Conservation (phyloP, 768 basidiomycete genomes). For the Phanerochaete sordida region DNA sequence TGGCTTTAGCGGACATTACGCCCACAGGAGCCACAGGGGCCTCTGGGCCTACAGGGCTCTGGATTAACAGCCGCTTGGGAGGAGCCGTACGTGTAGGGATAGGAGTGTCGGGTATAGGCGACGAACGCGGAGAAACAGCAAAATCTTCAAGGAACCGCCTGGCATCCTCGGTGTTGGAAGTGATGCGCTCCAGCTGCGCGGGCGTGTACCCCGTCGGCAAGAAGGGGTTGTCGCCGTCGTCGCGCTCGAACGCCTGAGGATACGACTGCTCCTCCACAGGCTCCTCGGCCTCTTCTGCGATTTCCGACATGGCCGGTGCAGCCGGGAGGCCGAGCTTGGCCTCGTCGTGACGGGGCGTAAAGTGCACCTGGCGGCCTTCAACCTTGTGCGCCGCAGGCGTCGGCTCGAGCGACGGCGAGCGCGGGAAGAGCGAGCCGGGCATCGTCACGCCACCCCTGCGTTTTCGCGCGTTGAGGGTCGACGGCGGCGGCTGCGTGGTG, state of each 20-base stretch:
- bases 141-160: slow-evolving; percentile 2
- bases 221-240: slow-evolving; percentile 6
- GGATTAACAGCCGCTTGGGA: not conserved
- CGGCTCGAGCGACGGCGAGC: slow-evolving; percentile 64
- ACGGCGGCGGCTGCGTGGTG: not conserved
- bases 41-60: not conserved
- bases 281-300: not conserved
- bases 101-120: slow-evolving; percentile 2
- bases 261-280: not conserved
- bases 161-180: slow-evolving; percentile 3
- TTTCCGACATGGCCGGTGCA: not conserved
- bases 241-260: not conserved
- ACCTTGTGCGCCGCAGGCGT: slow-evolving; percentile 20
- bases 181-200: not conserved
- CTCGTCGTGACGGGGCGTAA: not conserved
- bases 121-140: slow-evolving; percentile 5
- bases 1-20: slow-evolving; percentile 12
- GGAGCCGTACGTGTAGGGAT: not conserved
- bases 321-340: not conserved
- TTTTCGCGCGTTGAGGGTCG: not conserved
- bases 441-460: slow-evolving; percentile 49
- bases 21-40: not conserved
- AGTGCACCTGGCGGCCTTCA: not conserved
- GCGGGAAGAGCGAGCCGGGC: slow-evolving; percentile 77
- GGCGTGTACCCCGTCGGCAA: not conserved